These are phyloP conservation scores for Larix kaempferi DNA, from an alignment of 75 land plant genomes.

Conservation along the genomic window DNA sequence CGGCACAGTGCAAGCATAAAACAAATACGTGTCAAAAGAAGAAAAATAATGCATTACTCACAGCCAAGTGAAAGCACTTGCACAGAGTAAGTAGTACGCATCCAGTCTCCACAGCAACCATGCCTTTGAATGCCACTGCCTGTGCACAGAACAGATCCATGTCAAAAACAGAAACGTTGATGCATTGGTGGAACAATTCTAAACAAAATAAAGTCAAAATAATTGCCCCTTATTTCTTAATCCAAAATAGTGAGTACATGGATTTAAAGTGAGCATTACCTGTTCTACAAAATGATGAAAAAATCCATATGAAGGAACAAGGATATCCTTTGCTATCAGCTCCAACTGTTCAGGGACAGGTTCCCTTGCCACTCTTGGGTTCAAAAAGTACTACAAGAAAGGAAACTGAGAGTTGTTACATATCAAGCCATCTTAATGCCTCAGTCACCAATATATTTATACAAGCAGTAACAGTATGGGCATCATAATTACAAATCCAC, in stretches of 20 bases:
- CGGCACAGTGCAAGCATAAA: no score
- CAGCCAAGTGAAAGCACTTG: conserved; percentile 81
- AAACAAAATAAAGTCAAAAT: not conserved
- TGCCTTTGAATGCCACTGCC: conserved; percentile 29
- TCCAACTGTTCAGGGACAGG: conserved; percentile 84
- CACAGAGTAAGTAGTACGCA: conserved; percentile 50
- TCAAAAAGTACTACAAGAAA: conserved; percentile 68
- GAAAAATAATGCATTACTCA: conserved; percentile 25
- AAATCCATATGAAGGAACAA: conserved; percentile 52
- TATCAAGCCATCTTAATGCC: not conserved
- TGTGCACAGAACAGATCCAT: conserved; percentile 12
- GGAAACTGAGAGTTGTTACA: conserved; percentile 1
- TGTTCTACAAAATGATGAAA: conserved; percentile 64
- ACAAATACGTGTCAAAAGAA: not conserved
- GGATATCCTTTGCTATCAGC: conserved; percentile 50
- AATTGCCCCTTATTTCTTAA: not conserved
- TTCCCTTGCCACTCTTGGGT: conserved; percentile 76
- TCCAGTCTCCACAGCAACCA: conserved; percentile 34
- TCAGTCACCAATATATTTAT: not conserved
- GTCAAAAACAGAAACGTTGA: not conserved
- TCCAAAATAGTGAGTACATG: not conserved
- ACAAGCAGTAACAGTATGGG: not conserved
- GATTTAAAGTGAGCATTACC: conserved; percentile 31
- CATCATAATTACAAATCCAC: not conserved
- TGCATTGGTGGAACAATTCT: not conserved